Conservation (phyloP, 257 asterid species). For the Rehmannia glutinosa region DNA sequence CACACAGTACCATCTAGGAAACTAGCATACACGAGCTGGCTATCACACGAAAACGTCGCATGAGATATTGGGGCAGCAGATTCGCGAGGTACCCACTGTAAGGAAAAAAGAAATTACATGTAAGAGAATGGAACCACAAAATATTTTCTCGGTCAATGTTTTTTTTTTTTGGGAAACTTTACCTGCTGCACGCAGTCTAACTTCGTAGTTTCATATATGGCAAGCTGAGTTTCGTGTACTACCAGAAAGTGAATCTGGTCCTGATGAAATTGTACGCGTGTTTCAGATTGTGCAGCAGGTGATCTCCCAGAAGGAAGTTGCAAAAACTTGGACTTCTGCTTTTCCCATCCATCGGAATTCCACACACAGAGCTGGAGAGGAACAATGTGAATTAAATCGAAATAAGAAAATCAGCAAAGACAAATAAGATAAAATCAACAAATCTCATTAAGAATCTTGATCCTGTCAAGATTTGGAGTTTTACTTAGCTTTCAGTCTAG, state of each 20-base stretch:
- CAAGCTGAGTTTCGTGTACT: conserved; percentile 60
- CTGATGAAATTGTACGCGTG: conserved; percentile 60
- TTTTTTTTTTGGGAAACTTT: background rate
- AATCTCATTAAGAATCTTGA: conserved; percentile 34
- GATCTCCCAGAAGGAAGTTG: conserved; percentile 59
- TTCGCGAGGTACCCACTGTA: conserved; percentile 56
- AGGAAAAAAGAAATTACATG: background rate
- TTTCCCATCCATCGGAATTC: conserved; percentile 63
- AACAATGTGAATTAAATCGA: background rate
- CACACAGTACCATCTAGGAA: conserved; percentile 49
- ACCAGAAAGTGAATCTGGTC: conserved; percentile 56
- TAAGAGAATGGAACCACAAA: background rate
- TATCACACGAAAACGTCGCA: conserved; percentile 59
- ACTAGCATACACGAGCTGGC: conserved; percentile 51
- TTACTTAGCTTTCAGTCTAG: too few relatives aligned
- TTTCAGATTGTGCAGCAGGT: conserved; percentile 44
- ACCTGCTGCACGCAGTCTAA: conserved; percentile 54
- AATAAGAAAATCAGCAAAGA: conserved; percentile 19
- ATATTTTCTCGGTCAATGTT: background rate
- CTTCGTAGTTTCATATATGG: conserved; percentile 52
- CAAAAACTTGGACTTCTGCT: conserved; percentile 41
- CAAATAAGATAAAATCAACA: too few relatives aligned
- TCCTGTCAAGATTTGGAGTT: conserved; percentile 38
- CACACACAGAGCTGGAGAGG: conserved; percentile 51
- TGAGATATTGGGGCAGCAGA: conserved; percentile 55